Conservation (phyloP, 148 eudicot species). For the Linanthus parryae region DNA sequence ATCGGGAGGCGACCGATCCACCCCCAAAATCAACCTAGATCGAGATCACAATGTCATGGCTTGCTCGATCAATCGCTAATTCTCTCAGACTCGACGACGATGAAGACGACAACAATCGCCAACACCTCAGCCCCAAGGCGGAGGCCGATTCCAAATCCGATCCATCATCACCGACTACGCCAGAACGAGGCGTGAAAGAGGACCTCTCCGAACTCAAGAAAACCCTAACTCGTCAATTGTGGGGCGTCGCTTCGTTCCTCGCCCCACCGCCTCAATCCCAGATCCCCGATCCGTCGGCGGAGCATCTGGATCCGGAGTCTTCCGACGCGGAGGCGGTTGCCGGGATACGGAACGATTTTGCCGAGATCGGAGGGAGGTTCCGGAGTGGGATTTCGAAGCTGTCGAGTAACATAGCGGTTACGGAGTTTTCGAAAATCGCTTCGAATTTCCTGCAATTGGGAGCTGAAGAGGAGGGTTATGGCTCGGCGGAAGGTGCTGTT, state of each 20-base stretch:
- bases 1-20: no score
- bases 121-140: neutral
- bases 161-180: neutral
- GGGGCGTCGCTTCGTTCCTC: slow-evolving; percentile 85
- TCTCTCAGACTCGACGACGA: slow-evolving; percentile 67
- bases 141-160: neutral
- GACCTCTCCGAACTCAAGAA: slow-evolving; percentile 62
- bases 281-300: slow-evolving; percentile 11
- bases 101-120: neutral
- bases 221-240: slow-evolving; percentile 66
- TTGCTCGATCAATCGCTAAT: slow-evolving; percentile 64
- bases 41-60: slow-evolving; percentile 99
- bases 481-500: slow-evolving; percentile 31
- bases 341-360: slow-evolving; percentile 48
- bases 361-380: slow-evolving; percentile 86
- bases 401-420: slow-evolving; percentile 50
- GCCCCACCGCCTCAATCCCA: slow-evolving; percentile 59
- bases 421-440: slow-evolving; percentile 73
- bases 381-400: slow-evolving; percentile 65
- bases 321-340: neutral
- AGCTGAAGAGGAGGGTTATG: slow-evolving; percentile 40
- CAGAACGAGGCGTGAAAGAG: slow-evolving; percentile 49
- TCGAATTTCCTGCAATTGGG: slow-evolving; percentile 57
- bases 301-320: neutral
- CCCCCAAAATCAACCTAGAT: no score